A percentile compares a stretch with the other conserved stretches of the same genome.
Conservation (phyloP, 2,329 filamentous ascomycete genomes). For the Venturia oleaginea region DNA sequence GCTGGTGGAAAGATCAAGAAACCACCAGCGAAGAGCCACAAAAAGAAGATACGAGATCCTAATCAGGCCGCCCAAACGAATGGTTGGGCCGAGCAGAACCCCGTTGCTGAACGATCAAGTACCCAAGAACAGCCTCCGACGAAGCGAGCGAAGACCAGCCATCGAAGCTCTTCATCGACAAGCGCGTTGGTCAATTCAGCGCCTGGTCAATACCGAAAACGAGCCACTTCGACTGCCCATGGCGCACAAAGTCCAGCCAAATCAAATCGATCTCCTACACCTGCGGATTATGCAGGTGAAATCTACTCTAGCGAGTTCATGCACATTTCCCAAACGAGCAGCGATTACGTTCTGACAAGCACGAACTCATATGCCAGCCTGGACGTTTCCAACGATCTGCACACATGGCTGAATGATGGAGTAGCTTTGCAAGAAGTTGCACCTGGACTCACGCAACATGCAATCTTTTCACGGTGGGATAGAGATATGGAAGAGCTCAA, state of each 20-base stretch:
- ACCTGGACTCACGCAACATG: constrained; percentile 50
- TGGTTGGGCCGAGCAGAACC: constrained; percentile 41
- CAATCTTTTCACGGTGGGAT: constrained; percentile 61
- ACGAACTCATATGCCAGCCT: constrained; percentile 74
- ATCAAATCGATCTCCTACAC: constrained; percentile 53
- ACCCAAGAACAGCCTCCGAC: constrained; percentile 50
- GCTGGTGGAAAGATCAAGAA: constrained; percentile 66
- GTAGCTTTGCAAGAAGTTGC: constrained; percentile 59
- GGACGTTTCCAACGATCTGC: constrained; percentile 63
- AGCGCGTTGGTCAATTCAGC: constrained; percentile 54
- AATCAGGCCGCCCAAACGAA: constrained; percentile 50
- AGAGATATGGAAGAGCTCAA: constrained; percentile 45
- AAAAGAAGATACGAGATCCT: constrained; percentile 73
- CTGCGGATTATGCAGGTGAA: constrained; percentile 54
- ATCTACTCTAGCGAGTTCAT: constrained; percentile 69
- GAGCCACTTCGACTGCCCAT: constrained; percentile 46
- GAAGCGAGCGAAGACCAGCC: constrained; percentile 75
- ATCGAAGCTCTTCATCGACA: constrained; percentile 64
- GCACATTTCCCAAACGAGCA: constrained; percentile 59
- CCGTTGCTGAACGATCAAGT: constrained; percentile 46
- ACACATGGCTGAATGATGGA: constrained; percentile 68
- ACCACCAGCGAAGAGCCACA: constrained; percentile 69
- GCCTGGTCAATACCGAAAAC: constrained; percentile 55
- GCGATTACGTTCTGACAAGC: constrained; percentile 45
- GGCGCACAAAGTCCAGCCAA: constrained; percentile 69